Conservation (phyloP, 2,329 filamentous ascomycete genomes). For the Helotiales sp. region DNA sequence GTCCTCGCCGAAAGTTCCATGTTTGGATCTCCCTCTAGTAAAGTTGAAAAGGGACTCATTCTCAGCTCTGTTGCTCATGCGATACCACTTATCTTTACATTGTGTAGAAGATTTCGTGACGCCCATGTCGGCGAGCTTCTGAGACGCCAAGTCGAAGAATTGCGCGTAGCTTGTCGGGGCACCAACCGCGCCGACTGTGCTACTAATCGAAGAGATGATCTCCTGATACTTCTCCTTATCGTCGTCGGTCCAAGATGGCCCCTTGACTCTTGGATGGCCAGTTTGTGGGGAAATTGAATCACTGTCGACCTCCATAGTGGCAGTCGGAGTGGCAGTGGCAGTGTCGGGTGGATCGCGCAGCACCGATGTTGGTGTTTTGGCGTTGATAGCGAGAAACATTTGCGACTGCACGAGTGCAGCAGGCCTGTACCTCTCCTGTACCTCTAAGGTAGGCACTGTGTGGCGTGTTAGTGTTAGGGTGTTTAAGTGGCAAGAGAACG, state of each 20-base stretch:
- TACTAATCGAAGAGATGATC: slow-evolving; percentile 1
- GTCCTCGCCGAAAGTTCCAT: slow-evolving; percentile 3
- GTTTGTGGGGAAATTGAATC: neutral
- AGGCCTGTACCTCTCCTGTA: too few species aligned
- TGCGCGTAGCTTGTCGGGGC: slow-evolving; percentile 1
- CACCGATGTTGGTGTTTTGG: neutral
- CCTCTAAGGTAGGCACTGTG: too few species aligned
- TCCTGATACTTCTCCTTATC: slow-evolving; percentile 5
- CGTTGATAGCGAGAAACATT: slow-evolving; percentile 8
- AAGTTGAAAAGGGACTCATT: slow-evolving; percentile 6
- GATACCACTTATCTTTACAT: slow-evolving; percentile 12
- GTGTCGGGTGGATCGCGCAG: neutral
- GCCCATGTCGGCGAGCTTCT: neutral
- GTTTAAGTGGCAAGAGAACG: too few species aligned
- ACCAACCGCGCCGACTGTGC: neutral
- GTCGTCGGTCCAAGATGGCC: neutral
- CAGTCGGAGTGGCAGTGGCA: neutral
- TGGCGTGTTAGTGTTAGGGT: too few species aligned
- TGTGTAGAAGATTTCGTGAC: slow-evolving; percentile 9
- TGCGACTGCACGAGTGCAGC: neutral
- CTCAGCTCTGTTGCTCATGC: slow-evolving; percentile 1
- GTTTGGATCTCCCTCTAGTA: neutral
- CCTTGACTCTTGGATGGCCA: neutral
- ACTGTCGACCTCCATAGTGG: neutral
- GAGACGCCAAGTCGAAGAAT: slow-evolving; percentile 9